Base-by-base conservation (phyloP, 2,329 filamentous ascomycete genomes). In the Paracamarosporium sp. region DNA sequence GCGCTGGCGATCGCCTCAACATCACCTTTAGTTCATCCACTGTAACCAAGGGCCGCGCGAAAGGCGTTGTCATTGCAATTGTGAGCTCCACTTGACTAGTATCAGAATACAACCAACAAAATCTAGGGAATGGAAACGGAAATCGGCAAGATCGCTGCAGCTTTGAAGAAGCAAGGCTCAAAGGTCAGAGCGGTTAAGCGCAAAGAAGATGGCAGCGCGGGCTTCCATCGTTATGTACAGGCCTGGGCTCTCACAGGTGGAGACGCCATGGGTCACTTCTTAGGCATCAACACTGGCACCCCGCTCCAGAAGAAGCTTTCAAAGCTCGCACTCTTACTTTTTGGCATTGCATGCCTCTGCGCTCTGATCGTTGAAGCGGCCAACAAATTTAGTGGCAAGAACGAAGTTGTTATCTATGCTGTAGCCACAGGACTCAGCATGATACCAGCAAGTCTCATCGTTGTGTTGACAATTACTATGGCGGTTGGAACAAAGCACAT, bases 111-210 rank as follows among this genome's bases (percentile, higher is more conserved):
- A n/a, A n/a, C n/a, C n/a, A n/a, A n/a, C n/a, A n/a, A n/a, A n/a
- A n/a, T n/a, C n/a, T n/a, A n/a, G n/a, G 89, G 87, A 36, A 89
- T 91, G 86, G 78, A 83, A 56, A 92, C 90, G 7, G 88, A 92
- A 70, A 89, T 92, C 55, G 90, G 90, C 58, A 86, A 86, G 61
- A 92, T 93, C 62, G 90, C 90, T 15, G 82, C 85, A 40, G 78
- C 89, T 50, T 81, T 93, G 20, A 85, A 88, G 40, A 83, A 85
- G 56, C 44, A 69, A 60, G 66, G 69, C 52, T 61, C 61, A 55
- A 74, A 68, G 53, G 55, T 70, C n/a, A 69, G 79, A 40, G 72
- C 68, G 1, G 78, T 81, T 36, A 81, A 81, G 70, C 76, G 78
- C 17, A 78, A 72, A 31, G 59, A 65, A 11, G 60, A 74, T 33